These are phyloP conservation scores for Hymenochaete sp. DNA, from an alignment of 1,284 basidiomycete genomes.

Conservation along the genomic window DNA sequence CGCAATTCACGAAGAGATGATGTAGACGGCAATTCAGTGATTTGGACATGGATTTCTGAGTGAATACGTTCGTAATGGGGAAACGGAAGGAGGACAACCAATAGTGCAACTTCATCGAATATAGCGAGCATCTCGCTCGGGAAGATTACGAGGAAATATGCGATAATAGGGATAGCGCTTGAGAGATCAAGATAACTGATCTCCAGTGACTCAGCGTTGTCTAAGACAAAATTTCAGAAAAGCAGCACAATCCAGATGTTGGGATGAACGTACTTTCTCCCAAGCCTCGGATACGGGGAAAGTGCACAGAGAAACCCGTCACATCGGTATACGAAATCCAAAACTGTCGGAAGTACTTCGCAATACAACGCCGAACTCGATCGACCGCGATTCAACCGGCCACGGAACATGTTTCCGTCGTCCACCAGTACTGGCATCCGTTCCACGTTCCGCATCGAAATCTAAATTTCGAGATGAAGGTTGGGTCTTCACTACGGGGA, in stretches of 20 bases:
- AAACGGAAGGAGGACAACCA: slow-evolving; percentile 92
- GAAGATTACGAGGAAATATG: slow-evolving; percentile 95
- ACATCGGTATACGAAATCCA: slow-evolving; percentile 94
- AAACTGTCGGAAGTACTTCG: slow-evolving; percentile 91
- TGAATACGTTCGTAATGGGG: slow-evolving; percentile 96
- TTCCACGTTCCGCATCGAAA: slow-evolving; percentile 28
- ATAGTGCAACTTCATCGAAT: slow-evolving; percentile 93
- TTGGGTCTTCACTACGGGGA: slow-evolving; percentile 41
- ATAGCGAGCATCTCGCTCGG: slow-evolving; percentile 89
- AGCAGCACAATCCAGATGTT: neutral
- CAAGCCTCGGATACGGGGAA: slow-evolving; percentile 84
- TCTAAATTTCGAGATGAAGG: slow-evolving; percentile 27
- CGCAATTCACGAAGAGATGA: slow-evolving; percentile 90
- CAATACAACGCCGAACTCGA: slow-evolving; percentile 82
- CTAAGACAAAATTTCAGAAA: slow-evolving; percentile 33
- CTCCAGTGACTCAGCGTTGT: slow-evolving; percentile 95
- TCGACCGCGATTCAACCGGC: slow-evolving; percentile 96
- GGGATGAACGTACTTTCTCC: slow-evolving; percentile 76
- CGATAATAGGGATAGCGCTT: slow-evolving; percentile 86
- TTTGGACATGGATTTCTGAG: slow-evolving; percentile 95
- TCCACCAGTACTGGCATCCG: no score
- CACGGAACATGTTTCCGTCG: slow-evolving; percentile 45
- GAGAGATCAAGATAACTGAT: slow-evolving; percentile 92
- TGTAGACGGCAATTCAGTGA: slow-evolving; percentile 86
- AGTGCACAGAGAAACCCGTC: slow-evolving; percentile 87